These are phyloP conservation scores for Bipolaris bicolor DNA, from an alignment of 2,329 filamentous ascomycete species.

Conservation along the genomic window DNA sequence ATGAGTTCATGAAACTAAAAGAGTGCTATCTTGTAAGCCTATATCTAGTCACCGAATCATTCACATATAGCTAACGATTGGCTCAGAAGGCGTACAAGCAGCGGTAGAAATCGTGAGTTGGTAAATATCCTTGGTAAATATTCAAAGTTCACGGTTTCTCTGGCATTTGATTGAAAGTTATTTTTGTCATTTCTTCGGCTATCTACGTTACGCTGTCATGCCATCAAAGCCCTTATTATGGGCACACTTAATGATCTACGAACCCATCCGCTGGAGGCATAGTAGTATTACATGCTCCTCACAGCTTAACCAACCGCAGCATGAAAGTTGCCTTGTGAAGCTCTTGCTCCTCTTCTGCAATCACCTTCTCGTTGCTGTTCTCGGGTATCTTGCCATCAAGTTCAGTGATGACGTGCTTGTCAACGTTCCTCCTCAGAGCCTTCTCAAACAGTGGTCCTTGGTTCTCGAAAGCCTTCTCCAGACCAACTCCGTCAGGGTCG, in stretches of 20 bases:
- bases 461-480: slow-evolving; percentile 71
- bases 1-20: slow-evolving; percentile 84
- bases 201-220: slow-evolving; percentile 9
- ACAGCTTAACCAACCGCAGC: slow-evolving; percentile 77
- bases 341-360: slow-evolving; percentile 84
- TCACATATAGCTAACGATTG: background rate
- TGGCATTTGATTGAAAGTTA: background rate
- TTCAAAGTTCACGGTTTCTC: background rate
- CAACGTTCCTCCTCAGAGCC: slow-evolving; percentile 76
- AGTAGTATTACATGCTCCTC: background rate
- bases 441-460: slow-evolving; percentile 76
- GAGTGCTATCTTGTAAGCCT: slow-evolving; percentile 80
- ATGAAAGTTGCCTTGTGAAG: slow-evolving; percentile 82
- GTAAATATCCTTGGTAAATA: background rate
- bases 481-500: slow-evolving; percentile 77
- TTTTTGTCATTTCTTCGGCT: slow-evolving; percentile 23
- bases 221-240: background rate
- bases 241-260: background rate
- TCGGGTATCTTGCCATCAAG: slow-evolving; percentile 64
- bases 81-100: slow-evolving; percentile 40
- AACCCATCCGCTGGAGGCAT: background rate
- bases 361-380: slow-evolving; percentile 62
- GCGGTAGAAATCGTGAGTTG: slow-evolving; percentile 21
- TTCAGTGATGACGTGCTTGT: slow-evolving; percentile 68
- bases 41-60: background rate